Base-by-base conservation (phyloP, 2,329 filamentous ascomycete genomes). In the Fusarium penzigii region DNA sequence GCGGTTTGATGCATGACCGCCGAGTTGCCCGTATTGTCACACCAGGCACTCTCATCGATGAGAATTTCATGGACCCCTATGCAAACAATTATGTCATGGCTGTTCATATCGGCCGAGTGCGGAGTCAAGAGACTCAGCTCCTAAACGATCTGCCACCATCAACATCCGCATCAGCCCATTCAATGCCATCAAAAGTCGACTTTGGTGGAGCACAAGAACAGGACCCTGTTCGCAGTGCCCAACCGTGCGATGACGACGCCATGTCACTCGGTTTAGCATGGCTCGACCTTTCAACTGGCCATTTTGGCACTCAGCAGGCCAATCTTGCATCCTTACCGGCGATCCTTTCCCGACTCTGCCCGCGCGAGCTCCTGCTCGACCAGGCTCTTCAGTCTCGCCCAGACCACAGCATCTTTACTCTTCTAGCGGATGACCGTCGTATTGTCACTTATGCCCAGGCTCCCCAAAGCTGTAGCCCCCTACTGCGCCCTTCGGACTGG, bases 41-140 rank as follows among this genome's bases (percentile, higher is more conserved):
- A 1, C 92, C 94, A 1, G 94, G 94, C 17, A 99, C 94, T 2
- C 78, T 99, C 48, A 96, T 99, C 60, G 94, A 99, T 71, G 94
- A 99, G 73, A 92, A 92, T 64, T 99, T 97, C 70, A 92, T 99
- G 78, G 90, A 97, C 68, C 90, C 92, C 2, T 93, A 89, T 68
- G 86, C 90, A 64, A 97, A 94, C 72, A 97, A 97, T 69, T 99
- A 93, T 70, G 80, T 97, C 34, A 82, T 97, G 68, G 87, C 90
- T 38, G 82, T 97, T 44, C 84, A 95, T 66, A 69, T 88, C 29
- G 55, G 49, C 44, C 51, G 52, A 49, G 52, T 55, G 48, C 54
- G 53, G 42, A 49, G 39, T 56, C 44, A 46, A 44, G 49, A 32
- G 39, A 42, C 38, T 41, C 55, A 42, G 8, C 41, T 56, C 46